These are phyloP conservation scores for Candida xiaguanensis DNA, from an alignment of 805 yeast species.

Conservation along the genomic window DNA sequence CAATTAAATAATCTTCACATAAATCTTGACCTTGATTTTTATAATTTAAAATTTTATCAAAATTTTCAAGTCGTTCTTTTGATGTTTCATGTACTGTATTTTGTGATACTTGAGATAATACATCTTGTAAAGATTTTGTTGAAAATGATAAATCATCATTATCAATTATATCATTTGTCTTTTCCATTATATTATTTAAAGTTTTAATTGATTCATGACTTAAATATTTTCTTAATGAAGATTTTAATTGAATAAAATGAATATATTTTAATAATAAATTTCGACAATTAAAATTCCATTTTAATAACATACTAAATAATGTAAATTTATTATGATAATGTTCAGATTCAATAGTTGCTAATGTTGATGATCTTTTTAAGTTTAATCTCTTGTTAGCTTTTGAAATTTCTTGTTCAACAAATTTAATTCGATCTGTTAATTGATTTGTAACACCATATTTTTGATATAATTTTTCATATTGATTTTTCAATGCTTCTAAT, in stretches of 20 bases:
- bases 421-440: constrained; percentile 16
- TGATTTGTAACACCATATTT: constrained; percentile 5
- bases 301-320: constrained; percentile 35
- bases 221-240: constrained; percentile 25
- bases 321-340: constrained; percentile 37
- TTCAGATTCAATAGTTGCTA: constrained; percentile 7
- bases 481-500: constrained; percentile 20
- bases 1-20: constrained; percentile 38
- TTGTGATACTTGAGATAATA: neutral
- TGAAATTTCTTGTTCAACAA: constrained; percentile 17
- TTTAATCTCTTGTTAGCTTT: constrained; percentile 5
- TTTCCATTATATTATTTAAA: constrained; percentile 29
- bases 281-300: constrained; percentile 39
- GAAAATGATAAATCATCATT: constrained; percentile 12
- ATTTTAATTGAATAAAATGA: constrained; percentile 31
- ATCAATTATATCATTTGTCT: constrained; percentile 9
- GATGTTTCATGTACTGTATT: constrained; percentile 5
- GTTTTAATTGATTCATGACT: constrained; percentile 32
- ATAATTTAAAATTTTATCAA: constrained; percentile 27
- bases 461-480: constrained; percentile 11
- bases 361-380: neutral
- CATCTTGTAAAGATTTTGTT: neutral
- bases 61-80: constrained; percentile 23
- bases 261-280: constrained; percentile 32
- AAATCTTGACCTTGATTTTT: constrained; percentile 20